Base-by-base conservation (phyloP, 148 eudicot species). In the Dysphania ambrosioides region DNA sequence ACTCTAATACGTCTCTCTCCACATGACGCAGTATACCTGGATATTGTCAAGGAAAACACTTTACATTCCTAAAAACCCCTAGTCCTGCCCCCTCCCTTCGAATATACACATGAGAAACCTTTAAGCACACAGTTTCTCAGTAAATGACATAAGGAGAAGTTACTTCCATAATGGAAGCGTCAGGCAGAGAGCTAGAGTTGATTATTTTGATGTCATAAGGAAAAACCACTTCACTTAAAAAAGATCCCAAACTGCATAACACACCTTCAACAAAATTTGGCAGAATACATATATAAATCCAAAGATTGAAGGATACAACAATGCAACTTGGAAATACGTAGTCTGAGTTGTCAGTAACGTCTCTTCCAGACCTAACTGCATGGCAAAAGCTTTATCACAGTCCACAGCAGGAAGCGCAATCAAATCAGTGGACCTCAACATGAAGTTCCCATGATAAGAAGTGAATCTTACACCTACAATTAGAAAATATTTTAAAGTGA, bases 1-100 rank as follows among this genome's bases (percentile, higher is more conserved):
- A 95, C 97, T 81, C 99, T 88, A 73, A 95, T 92, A 72, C 99
- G 96, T 78, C 99, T 89, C 87, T 95, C 99, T 84, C 99, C 99
- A 80, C 91, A 95, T 81, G 99, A 95, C 32, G 99, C 90, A 31
- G 99, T 95, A 72, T 89, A 95, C 80, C 99, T 95, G 73, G 72
- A 62, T 66, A 63, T 51, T 49, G 85, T 90, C 82, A 90, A 85
- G 89, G 82, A 81, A 79, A 77, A 70, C 8, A 44, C 36, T 29
- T 36, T 49, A 29, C 8, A 24, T 56, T 61, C 26, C 42, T 53
- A 55, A 55, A 8, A 16, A 56, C 35, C 41, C n/a, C n/a, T 41
- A 3, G 13, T 15, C 21, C 55, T 2, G 3, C 18, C 32, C 51
- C 30, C 12, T 10, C 3, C 21, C 31, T 47, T 1, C 27, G 2